Evolutionary conservation across 2,329 filamentous ascomycete species (phyloP), one percentile per base, ranked within the genome.

Genomic region (Colletotrichum spaethianum): DNA sequence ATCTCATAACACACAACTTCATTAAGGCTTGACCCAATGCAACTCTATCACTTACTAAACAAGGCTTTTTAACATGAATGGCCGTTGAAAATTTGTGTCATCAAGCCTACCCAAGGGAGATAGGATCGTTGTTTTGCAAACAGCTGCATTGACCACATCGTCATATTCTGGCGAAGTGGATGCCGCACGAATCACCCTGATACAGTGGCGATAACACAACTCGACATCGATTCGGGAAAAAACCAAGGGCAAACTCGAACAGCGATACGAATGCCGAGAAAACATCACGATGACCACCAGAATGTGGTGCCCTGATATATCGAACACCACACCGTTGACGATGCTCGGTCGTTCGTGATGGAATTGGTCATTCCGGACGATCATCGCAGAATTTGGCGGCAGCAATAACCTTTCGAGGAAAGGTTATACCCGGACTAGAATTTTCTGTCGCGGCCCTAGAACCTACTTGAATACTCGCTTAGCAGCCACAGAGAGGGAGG

Each of bases 321-420:
- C 50, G 23, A 36, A 7, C 12, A 14, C 14, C 26, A 38, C 55
- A 31, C 28, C 61, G 8, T 4, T 63, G 55, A 3, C 6, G 2
- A 31, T 57, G 69, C 65, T 72, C 52, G 69, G 69, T 16, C 65
- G 36, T 36, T 59, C 12, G 38, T 36, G 26, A 28, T 50, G 52
- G 44, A 59, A 44, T 20, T 31, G 33, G 16, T 9, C n/a, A 62
- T 31, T 63, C 57, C 65, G 23, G 65, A 69, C 31, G 69, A 60
- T 42, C 9, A 69, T 69, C 38, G 59, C 53, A 55, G 42, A 53
- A 50, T 46, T n/a, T 12, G n/a, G 48, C 38, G 16, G 50, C 50
- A 52, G 52, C 36, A 40, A 31, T 44, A 63, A 20, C 46, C 36
- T 42, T 33, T 53, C 36, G 59, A 31, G 2, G 28, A 31, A 42